These are phyloP conservation scores for Crithidia thermophila DNA, from an alignment of 208 protist genomes.

Conservation along the genomic window DNA sequence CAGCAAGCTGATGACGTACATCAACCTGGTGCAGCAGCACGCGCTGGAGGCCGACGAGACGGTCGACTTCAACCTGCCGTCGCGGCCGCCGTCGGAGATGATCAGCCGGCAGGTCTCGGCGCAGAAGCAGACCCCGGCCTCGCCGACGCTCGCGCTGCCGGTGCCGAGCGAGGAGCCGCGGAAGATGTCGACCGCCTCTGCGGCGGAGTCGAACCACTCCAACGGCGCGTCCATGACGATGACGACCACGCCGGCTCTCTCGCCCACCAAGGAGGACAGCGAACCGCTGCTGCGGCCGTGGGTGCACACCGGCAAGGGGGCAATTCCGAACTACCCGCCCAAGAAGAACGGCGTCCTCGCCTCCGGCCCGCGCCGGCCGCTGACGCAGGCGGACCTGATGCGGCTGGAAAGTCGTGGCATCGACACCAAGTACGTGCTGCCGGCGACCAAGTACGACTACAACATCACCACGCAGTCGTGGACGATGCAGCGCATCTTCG, in stretches of 20 bases:
- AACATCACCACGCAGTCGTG: constrained; percentile 45
- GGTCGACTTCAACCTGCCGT: constrained; percentile 20
- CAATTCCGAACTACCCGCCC: constrained; percentile 9
- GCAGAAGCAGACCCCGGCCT: not conserved
- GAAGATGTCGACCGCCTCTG: not conserved
- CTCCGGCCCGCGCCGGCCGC: constrained; percentile 3
- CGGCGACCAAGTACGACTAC: constrained; percentile 59
- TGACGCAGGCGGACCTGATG: constrained; percentile 13
- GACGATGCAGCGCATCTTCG: constrained; percentile 32
- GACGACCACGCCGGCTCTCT: not conserved
- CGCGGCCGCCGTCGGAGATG: constrained; percentile 13
- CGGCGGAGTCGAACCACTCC: constrained; percentile 3
- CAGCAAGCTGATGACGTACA: constrained; percentile 22
- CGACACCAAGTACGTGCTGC: constrained; percentile 37
- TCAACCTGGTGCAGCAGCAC: constrained; percentile 31
- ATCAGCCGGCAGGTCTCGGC: constrained; percentile 7
- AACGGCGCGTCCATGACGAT: not conserved
- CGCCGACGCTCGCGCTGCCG: not conserved
- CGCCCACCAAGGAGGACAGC: constrained; percentile 1
- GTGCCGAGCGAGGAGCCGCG: not conserved
- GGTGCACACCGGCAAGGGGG: constrained; percentile 16
- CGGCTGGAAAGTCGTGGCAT: constrained; percentile 12
- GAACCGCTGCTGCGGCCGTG: constrained; percentile 18
- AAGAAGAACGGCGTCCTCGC: constrained; percentile 25
- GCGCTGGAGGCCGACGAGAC: not conserved